These are phyloP conservation scores for Erigeron philadelphicus DNA, from an alignment of 140 eudicot genomes.

Conservation along the genomic window DNA sequence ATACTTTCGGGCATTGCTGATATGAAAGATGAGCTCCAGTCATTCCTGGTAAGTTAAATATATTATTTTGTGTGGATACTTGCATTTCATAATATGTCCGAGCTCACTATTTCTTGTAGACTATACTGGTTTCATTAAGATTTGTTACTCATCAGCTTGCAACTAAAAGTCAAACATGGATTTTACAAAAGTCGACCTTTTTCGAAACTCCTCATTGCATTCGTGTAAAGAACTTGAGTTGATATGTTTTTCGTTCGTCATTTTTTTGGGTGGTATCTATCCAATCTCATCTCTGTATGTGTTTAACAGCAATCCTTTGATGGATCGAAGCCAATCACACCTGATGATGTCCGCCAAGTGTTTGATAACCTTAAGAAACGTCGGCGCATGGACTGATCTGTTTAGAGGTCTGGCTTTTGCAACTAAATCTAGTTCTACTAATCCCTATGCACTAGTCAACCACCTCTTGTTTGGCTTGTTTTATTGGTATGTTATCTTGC, in stretches of 20 bases:
- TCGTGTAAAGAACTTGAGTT: background rate
- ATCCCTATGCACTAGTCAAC: background rate
- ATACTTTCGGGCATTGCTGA: constrained; percentile 82
- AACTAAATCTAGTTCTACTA: background rate
- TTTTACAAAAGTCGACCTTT: background rate
- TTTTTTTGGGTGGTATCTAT: background rate
- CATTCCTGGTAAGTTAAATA: constrained; percentile 53
- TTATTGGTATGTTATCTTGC: constrained; percentile 22
- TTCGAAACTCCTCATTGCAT: background rate
- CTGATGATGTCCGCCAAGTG: constrained; percentile 68
- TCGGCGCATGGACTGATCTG: constrained; percentile 43
- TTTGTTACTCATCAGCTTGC: background rate
- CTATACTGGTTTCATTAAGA: background rate
- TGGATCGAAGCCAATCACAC: constrained; percentile 61
- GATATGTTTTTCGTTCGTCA: background rate
- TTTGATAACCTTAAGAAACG: constrained; percentile 96
- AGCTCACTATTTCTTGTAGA: background rate
- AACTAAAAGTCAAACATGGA: background rate
- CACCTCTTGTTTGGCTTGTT: constrained; percentile 10
- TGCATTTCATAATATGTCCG: background rate
- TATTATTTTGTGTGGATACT: too few relatives aligned
- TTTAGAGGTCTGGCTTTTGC: background rate
- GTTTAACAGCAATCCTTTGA: constrained; percentile 62
- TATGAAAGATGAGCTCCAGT: constrained; percentile 72
- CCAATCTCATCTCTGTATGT: background rate